Base-by-base conservation (phyloP, 1,139 yeast species). In the Zygoascus meyerae region DNA sequence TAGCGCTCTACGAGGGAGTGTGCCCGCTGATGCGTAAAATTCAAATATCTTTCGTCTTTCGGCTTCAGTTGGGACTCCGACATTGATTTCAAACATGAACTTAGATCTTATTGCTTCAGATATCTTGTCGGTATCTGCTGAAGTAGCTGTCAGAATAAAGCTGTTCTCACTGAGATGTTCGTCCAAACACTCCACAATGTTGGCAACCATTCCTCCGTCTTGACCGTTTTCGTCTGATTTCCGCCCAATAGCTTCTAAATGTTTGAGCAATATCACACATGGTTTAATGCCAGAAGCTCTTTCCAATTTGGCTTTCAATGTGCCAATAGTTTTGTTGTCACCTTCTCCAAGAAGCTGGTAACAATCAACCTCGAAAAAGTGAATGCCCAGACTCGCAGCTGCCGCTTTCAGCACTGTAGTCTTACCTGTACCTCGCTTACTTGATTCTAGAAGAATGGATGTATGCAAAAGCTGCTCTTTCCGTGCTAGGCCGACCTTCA, bases 381-480 rank as follows among this genome's bases (percentile, higher is more conserved):
- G 85, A 17, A 82, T 65, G 0, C 97, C 96, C 46, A 82, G 62
- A 34, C 77, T 77, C 6, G 70, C 64, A 0, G 85, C 73, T 1
- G 81, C 60, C 49, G 78, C 76, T 47, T 75, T 66, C 0, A 86
- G 77, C 33, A 85, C 61, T 0, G 83, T 78, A 0, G 83, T 64
- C 59, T 92, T 92, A 0, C 98, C 98, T 7, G 86, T 78, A 5
- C 86, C 90, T 46, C 95, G 71, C 31, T 81, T 77, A 60, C 80
- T 70, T 1, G 96, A 86, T 44, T 76, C 77, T 29, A 92, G 62
- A 31, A 90, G 62, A 0, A 89, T 70, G 0, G 87, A 74, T 0
- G 95, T 83, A 45, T 73, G 75, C 38, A 86, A 62, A 5, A 71
- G 44, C 31, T 54, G 54, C 36, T 56, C 62, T 61, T 61, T 44